Percentiles rank a stretch among this genome's conserved stretches.
phyloP scores from a whole-genome alignment of 768 basidiomycete species.

The Harrya chromipes region DNA sequence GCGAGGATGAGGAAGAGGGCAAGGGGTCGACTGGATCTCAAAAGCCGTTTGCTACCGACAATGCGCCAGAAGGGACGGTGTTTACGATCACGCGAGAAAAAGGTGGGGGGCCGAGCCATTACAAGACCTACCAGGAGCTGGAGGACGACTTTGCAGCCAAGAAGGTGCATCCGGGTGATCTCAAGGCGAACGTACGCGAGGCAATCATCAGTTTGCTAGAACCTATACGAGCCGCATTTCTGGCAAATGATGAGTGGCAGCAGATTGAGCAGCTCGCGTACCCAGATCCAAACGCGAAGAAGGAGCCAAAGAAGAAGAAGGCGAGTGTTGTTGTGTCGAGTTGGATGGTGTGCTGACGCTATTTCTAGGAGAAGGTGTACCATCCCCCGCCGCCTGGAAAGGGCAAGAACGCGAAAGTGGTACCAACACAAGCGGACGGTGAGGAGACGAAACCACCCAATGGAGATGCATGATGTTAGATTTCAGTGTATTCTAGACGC shows the following conservation, averaged over 20 bases:
- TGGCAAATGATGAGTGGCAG: constrained; percentile 78
- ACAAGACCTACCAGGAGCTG: constrained; percentile 59
- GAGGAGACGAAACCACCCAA: too few relatives aligned
- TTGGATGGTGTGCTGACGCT: background rate
- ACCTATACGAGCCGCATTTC: constrained; percentile 78
- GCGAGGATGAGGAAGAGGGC: constrained; percentile 39
- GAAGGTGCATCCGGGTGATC: constrained; percentile 83
- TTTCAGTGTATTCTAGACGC: too few relatives aligned
- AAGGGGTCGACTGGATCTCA: constrained; percentile 50
- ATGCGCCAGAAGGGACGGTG: constrained; percentile 77
- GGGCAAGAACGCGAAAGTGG: constrained; percentile 47
- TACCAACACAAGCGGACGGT: constrained; percentile 7
- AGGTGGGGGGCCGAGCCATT: constrained; percentile 75
- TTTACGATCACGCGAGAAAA: constrained; percentile 77
- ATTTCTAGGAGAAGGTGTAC: constrained; percentile 68
- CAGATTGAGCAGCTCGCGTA: constrained; percentile 76
- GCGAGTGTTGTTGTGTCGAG: background rate
- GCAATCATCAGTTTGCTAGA: constrained; percentile 72
- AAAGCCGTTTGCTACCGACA: constrained; percentile 59
- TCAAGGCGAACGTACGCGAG: constrained; percentile 76
- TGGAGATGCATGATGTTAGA: background rate
- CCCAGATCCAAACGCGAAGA: constrained; percentile 67
- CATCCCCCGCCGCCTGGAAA: constrained; percentile 82
- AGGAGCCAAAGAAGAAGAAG: constrained; percentile 66
- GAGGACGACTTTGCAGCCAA: constrained; percentile 72